phyloP scores from a whole-genome alignment of 257 asterid species.

The Orobanche coerulescens region DNA sequence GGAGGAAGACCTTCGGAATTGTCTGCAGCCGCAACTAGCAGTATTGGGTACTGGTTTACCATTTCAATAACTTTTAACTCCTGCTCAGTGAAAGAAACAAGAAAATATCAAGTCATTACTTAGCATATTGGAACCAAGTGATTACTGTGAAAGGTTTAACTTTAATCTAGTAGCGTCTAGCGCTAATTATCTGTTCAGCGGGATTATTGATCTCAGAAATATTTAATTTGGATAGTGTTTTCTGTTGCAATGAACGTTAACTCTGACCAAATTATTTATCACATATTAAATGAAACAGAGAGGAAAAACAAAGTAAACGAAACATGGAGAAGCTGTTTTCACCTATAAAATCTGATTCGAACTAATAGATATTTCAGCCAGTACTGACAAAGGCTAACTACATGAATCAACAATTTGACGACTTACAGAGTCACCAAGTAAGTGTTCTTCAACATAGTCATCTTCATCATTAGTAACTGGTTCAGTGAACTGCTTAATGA shows the following conservation, averaged over 20 bases:
- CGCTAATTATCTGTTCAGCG: background rate
- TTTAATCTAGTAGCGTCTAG: background rate
- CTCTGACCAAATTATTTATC: background rate
- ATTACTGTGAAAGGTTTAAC: conserved; percentile 2
- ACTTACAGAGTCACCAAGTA: conserved; percentile 48
- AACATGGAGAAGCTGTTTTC: conserved; percentile 14
- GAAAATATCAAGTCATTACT: conserved; percentile 10
- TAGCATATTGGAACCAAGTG: conserved; percentile 10
- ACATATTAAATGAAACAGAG: background rate
- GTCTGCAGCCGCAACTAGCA: conserved; percentile 83
- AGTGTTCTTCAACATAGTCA: conserved; percentile 36
- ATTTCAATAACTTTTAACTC: conserved; percentile 37
- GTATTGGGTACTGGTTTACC: conserved; percentile 53
- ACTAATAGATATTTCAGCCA: conserved; percentile 15
- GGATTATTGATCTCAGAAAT: background rate
- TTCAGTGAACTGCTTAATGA: conserved; percentile 75
- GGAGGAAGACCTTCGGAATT: conserved; percentile 85
- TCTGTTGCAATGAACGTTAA: background rate
- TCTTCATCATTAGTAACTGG: conserved; percentile 49
- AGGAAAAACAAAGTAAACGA: conserved; percentile 3
- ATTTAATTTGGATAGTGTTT: conserved; percentile 2
- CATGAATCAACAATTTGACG: conserved; percentile 18
- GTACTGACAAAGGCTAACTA: conserved; percentile 1
- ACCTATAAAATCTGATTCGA: background rate
- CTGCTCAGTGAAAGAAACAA: conserved; percentile 28